Evolutionary conservation across 2,329 filamentous ascomycete species (phyloP).

Genomic region (Emergomyces orientalis): DNA sequence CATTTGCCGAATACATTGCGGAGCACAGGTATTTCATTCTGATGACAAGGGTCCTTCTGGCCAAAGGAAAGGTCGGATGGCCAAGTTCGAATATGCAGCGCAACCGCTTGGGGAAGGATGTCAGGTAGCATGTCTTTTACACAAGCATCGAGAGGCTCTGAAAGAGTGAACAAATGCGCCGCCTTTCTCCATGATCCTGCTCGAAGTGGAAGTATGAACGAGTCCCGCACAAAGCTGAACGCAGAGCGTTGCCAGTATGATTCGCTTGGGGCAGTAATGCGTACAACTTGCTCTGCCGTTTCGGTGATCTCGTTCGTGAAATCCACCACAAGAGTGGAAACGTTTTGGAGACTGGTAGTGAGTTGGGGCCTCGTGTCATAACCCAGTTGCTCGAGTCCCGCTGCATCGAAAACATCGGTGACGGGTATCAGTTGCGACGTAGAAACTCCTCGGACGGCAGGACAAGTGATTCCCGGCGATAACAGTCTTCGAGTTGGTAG

Average conservation of each 20-base stretch:
- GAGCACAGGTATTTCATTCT: conserved; percentile 5
- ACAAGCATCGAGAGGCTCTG: conserved; percentile 4
- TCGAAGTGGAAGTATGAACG: conserved; percentile 7
- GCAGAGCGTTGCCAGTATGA: conserved; percentile 8
- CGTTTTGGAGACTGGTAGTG: background rate
- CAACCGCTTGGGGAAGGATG: conserved; percentile 1
- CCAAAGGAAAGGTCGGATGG: conserved; percentile 8
- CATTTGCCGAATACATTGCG: conserved; percentile 6
- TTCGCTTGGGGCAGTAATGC: conserved; percentile 6
- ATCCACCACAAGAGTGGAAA: conserved; percentile 1
- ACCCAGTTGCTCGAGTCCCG: conserved; percentile 1
- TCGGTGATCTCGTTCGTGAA: conserved; percentile 4
- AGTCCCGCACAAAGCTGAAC: conserved; percentile 6
- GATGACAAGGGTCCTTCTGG: conserved; percentile 7
- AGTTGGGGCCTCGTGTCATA: conserved; percentile 3
- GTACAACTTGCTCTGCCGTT: conserved; percentile 1
- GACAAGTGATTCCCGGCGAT: conserved; percentile 5
- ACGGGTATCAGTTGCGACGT: conserved; percentile 4
- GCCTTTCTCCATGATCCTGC: conserved; percentile 6
- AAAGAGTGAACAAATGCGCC: background rate
- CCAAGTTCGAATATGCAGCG: conserved; percentile 7
- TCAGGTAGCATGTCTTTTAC: conserved; percentile 7
- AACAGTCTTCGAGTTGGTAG: conserved; percentile 4
- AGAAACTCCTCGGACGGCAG: conserved; percentile 6
- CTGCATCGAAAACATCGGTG: conserved; percentile 4